Percentiles rank a stretch among this genome's conserved stretches.
phyloP scores from a whole-genome alignment of 1,284 basidiomycete species.

The Rhodotorula sp. region DNA sequence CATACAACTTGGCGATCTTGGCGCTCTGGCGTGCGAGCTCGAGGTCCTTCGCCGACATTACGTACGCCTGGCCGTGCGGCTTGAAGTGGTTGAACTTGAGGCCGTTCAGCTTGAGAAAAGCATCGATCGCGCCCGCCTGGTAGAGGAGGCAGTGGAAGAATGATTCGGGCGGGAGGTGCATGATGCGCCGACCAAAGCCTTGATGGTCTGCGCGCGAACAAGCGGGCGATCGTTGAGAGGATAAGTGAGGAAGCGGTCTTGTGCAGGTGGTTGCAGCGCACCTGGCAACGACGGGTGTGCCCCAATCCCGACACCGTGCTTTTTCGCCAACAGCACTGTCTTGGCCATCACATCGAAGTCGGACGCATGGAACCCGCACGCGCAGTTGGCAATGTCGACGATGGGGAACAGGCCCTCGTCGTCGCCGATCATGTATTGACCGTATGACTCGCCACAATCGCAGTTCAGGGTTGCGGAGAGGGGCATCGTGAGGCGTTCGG shows the following conservation, averaged over 20 bases:
- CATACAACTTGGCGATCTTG: conserved; percentile 57
- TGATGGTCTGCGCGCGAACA: conserved; percentile 54
- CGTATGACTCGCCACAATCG: conserved; percentile 48
- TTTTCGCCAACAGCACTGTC: conserved; percentile 59
- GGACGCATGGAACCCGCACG: conserved; percentile 64
- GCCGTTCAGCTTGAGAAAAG: conserved; percentile 58
- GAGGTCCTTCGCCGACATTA: conserved; percentile 53
- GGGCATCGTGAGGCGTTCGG: neutral
- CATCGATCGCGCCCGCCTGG: conserved; percentile 61
- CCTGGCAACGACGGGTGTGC: conserved; percentile 64
- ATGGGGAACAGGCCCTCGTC: conserved; percentile 63
- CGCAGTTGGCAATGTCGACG: conserved; percentile 64
- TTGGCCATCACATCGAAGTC: conserved; percentile 59
- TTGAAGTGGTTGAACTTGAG: conserved; percentile 59
- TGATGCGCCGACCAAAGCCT: conserved; percentile 64
- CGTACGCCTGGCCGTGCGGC: conserved; percentile 56
- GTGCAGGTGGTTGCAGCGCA: neutral
- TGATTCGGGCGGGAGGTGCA: conserved; percentile 62
- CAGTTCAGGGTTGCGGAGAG: conserved; percentile 42
- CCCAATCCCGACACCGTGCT: conserved; percentile 58
- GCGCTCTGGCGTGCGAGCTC: conserved; percentile 59
- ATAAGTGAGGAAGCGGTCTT: neutral
- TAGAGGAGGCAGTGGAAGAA: conserved; percentile 60
- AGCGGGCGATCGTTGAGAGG: too few relatives aligned
- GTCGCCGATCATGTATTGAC: conserved; percentile 52